These are phyloP conservation scores for Cutaneotrichosporon cutaneum DNA, from an alignment of 1,284 basidiomycete species.

Conservation along the genomic window DNA sequence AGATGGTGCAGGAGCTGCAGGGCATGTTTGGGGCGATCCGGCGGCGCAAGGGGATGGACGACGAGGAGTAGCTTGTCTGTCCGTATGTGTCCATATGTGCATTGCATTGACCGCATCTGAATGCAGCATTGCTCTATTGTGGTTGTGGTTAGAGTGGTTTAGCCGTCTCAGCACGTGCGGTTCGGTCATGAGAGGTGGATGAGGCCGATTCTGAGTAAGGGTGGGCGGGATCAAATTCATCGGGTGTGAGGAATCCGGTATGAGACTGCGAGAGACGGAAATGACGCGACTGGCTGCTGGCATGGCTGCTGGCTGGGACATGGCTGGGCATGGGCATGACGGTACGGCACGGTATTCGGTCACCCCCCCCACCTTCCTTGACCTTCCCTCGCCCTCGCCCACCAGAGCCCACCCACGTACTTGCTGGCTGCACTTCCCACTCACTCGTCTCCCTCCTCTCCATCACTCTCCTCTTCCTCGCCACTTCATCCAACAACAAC, in stretches of 20 bases:
- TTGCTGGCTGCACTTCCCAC: not conserved
- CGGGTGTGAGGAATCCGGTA: not conserved
- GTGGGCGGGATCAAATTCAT: not conserved
- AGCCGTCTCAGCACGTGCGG: not conserved
- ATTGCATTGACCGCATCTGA: not conserved
- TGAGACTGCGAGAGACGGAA: not conserved
- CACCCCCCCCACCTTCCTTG: not conserved
- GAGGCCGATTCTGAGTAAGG: slow-evolving; percentile 2
- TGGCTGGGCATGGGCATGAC: no score
- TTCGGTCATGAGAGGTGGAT: not conserved
- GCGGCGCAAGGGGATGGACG: slow-evolving; percentile 30
- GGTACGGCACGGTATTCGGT: not conserved
- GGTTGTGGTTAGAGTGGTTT: not conserved
- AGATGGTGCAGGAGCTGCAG: slow-evolving; percentile 44
- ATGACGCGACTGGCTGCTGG: not conserved
- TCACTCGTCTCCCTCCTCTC: not conserved
- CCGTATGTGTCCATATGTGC: not conserved
- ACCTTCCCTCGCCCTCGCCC: not conserved
- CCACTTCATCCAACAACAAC: slow-evolving; percentile 5
- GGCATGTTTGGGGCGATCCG: slow-evolving; percentile 46
- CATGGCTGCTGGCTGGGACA: no score
- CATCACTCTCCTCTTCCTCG: slow-evolving; percentile 4
- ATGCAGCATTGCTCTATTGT: no score
- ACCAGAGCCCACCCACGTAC: not conserved
- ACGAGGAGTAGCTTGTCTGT: not conserved